These are phyloP conservation scores for Dipodascus geniculatus DNA, from an alignment of 805 yeast genomes.

Conservation along the genomic window DNA sequence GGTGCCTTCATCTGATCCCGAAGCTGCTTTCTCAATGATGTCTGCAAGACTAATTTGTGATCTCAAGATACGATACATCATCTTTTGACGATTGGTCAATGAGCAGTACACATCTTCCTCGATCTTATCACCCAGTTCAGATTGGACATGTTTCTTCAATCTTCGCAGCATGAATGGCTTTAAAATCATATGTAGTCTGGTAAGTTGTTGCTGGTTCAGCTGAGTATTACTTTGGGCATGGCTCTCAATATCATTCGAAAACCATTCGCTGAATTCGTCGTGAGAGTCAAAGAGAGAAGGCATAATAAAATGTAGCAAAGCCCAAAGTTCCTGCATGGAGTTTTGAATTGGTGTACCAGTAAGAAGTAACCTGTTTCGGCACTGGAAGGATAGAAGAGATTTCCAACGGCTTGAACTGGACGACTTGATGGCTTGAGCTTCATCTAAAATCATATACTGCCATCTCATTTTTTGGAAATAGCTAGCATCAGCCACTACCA, in stretches of 20 bases:
- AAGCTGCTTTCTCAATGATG: constrained; percentile 60
- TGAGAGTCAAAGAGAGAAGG: constrained; percentile 96
- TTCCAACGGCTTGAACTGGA: constrained; percentile 94
- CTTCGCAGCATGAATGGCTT: constrained; percentile 98
- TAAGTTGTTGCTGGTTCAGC: constrained; percentile 84
- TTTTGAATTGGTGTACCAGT: constrained; percentile 99
- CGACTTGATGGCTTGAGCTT: constrained; percentile 97
- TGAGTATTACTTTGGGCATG: constrained; percentile 92
- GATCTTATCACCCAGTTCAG: constrained; percentile 93
- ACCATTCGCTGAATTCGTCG: constrained; percentile 98
- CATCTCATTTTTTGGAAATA: constrained; percentile 93
- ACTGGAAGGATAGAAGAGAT: constrained; percentile 74
- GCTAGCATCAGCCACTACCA: constrained; percentile 94
- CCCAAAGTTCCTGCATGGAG: constrained; percentile 98
- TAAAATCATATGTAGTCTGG: constrained; percentile 85
- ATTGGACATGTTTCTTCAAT: constrained; percentile 93
- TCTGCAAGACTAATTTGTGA: constrained; percentile 83
- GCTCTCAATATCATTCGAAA: constrained; percentile 91
- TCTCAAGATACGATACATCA: constrained; percentile 72
- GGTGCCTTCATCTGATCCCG: constrained; percentile 41
- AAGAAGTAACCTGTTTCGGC: constrained; percentile 81
- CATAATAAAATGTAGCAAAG: constrained; percentile 93
- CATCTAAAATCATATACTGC: constrained; percentile 98
- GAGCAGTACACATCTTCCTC: constrained; percentile 91
- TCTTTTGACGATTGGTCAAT: constrained; percentile 79